Base-by-base conservation (phyloP, 2,329 filamentous ascomycete species). In the Knoxdaviesia capensis region DNA sequence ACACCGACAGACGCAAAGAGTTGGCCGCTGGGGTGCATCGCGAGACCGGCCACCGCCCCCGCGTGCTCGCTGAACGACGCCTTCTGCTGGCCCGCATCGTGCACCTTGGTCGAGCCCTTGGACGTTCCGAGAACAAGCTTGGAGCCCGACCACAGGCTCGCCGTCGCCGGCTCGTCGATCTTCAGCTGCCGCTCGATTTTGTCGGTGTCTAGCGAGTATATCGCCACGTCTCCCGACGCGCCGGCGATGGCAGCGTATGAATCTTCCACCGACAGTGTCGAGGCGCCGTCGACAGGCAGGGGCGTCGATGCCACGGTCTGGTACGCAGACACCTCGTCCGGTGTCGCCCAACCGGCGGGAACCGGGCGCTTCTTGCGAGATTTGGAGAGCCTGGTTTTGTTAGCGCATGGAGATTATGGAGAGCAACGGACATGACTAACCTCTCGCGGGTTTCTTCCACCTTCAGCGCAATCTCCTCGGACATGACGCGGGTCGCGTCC, bases 311-410 rank as follows among this genome's bases (percentile, higher is more conserved):
- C 54, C 8, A 56, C 52, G 44, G 62, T 58, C 37, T 61, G 55
- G 45, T 73, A 67, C 1, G 62, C 54, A 4, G 66, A 58, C 7
- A 98, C 67, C 5, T 74, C 69, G 41, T 93, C 83, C 38, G 71
- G 59, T 5, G 80, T 84, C 4, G 77, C 81, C 88, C 90, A 96
- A 43, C 73, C 83, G 46, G 82, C 74, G 31, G 90, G 88, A 34
- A 92, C 65, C 6, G 84, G 73, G 46, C 90, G 80, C 70, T 92
- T 94, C 63, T 88, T 83, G 54, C 90, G 82, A 39, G 80, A 80
- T 56, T 85, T 84, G 45, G 83, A 90, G 45, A 96, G 69, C 52
- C 84, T 93, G 45, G 49, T n/a, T 3, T 32, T 11, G 30, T 40
- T 32, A n/a, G 9, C 37, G 43, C 34, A 45, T 41, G 34, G 43